Evolutionary conservation across 2,329 filamentous ascomycete species (phyloP).

Genomic region (Exophiala viscosa): DNA sequence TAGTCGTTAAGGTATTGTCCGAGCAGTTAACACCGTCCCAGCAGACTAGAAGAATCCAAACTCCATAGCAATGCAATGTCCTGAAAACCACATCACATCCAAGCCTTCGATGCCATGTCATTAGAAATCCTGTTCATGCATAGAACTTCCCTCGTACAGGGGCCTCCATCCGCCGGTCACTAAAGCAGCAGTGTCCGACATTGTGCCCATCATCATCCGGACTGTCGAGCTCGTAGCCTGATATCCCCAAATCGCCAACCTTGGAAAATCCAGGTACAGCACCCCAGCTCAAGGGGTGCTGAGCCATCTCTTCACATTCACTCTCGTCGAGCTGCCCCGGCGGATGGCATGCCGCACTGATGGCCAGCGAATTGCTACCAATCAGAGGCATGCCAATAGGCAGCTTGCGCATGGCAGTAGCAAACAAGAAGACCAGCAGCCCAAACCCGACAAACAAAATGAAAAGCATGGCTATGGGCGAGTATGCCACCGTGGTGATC

Average conservation of each 20-base stretch:
- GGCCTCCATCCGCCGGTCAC: constrained; percentile 21
- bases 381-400: constrained; percentile 32
- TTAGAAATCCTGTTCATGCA: constrained; percentile 11
- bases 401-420: constrained; percentile 23
- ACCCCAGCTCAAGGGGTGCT: constrained; percentile 30
- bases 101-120: too few relatives aligned
- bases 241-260: constrained; percentile 14
- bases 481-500: constrained; percentile 29
- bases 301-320: constrained; percentile 22
- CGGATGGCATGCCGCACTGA: constrained; percentile 35
- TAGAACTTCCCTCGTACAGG: constrained; percentile 26
- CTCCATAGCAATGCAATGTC: too few relatives aligned
- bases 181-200: constrained; percentile 29
- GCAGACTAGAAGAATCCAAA: too few relatives aligned
- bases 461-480: constrained; percentile 26
- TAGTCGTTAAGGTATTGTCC: too few relatives aligned
- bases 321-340: constrained; percentile 14
- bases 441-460: constrained; percentile 17
- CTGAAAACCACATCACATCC: too few relatives aligned
- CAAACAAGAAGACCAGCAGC: constrained; percentile 23
- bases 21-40: too few relatives aligned
- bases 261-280: constrained; percentile 14
- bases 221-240: constrained; percentile 7
- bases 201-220: constrained; percentile 12
- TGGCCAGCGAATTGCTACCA: constrained; percentile 33